Conservation (phyloP, 2,329 filamentous ascomycete genomes). For the Lasiodiplodia sp. region DNA sequence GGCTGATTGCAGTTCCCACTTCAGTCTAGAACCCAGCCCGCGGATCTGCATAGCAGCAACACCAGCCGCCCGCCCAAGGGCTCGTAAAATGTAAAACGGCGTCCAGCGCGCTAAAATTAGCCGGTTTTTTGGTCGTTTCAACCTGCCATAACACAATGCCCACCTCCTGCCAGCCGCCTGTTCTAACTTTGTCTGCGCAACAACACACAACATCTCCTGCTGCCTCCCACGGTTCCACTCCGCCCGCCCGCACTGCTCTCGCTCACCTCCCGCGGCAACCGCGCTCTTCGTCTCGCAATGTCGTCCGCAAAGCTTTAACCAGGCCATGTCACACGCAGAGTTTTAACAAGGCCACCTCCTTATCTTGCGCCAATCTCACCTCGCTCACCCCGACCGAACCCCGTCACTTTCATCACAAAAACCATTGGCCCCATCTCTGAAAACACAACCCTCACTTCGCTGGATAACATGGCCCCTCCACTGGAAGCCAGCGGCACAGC, state of each 20-base stretch:
- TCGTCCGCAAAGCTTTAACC: neutral
- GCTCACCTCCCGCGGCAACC: neutral
- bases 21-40: neutral
- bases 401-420: neutral
- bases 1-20: neutral
- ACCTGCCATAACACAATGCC: neutral
- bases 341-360: neutral
- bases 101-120: slow-evolving; percentile 19
- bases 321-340: neutral
- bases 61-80: no score
- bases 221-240: no score
- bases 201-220: neutral
- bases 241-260: neutral
- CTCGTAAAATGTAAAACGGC: neutral
- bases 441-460: no score
- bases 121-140: slow-evolving; percentile 11
- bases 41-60: slow-evolving; percentile 1
- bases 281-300: neutral
- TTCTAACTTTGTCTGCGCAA: neutral
- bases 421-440: neutral
- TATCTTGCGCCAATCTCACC: neutral
- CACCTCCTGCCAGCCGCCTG: neutral
- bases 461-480: slow-evolving; percentile 5
- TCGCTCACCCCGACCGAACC: neutral
- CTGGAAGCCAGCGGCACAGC: neutral